Evolutionary conservation across 768 basidiomycete genomes (phyloP).

Genomic region (Russula sp.): DNA sequence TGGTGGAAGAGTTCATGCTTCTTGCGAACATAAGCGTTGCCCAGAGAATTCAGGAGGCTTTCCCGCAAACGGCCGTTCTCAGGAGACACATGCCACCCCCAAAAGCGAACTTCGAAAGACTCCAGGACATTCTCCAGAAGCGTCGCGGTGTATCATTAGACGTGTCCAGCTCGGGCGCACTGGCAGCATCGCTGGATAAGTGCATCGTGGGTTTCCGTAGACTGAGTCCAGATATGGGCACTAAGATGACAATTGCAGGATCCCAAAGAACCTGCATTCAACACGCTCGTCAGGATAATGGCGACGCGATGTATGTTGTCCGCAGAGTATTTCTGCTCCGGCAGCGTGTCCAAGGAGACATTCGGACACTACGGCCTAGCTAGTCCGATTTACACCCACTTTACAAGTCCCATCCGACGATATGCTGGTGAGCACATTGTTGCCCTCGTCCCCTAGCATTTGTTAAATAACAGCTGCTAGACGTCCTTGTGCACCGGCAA

Average conservation of each 20-base stretch:
- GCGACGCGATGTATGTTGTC: slow-evolving; percentile 97
- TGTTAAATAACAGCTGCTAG: slow-evolving; percentile 32
- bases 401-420: slow-evolving; percentile 94
- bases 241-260: slow-evolving; percentile 45
- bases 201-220: slow-evolving; percentile 58
- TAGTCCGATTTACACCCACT: slow-evolving; percentile 95
- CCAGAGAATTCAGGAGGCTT: slow-evolving; percentile 83
- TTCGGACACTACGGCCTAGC: slow-evolving; percentile 99
- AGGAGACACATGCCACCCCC: slow-evolving; percentile 91
- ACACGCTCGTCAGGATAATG: slow-evolving; percentile 98
- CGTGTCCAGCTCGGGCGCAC: slow-evolving; percentile 83
- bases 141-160: slow-evolving; percentile 78
- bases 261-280: slow-evolving; percentile 80
- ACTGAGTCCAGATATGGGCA: slow-evolving; percentile 8
- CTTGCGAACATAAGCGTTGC: slow-evolving; percentile 96
- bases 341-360: slow-evolving; percentile 85
- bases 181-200: slow-evolving; percentile 81
- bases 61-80: slow-evolving; percentile 92
- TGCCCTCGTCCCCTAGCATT: neutral
- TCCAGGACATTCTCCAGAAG: slow-evolving; percentile 88
- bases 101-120: slow-evolving; percentile 87
- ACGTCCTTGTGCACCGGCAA: slow-evolving; percentile 92
- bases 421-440: slow-evolving; percentile 66
- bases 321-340: slow-evolving; percentile 97
- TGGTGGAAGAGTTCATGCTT: slow-evolving; percentile 99